A percentile compares a stretch with the other conserved stretches of the same genome.
Evolutionary conservation across 1,284 basidiomycete species (phyloP).

Genomic region (Microbotryum silenes-acaulis): DNA sequence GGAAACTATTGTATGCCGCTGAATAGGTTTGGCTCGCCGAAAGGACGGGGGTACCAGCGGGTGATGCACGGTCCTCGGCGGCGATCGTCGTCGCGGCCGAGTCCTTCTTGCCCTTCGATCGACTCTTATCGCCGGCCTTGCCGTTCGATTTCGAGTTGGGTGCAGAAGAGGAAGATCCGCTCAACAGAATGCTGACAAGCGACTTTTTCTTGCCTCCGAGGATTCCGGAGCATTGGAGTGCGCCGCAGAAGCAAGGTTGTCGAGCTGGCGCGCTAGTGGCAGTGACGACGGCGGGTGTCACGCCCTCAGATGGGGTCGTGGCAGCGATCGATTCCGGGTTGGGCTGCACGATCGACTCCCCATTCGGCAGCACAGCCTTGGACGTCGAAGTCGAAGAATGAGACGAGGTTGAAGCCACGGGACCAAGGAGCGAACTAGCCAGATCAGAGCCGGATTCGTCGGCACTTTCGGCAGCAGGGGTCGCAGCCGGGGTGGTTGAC

Average conservation of each 20-base stretch:
- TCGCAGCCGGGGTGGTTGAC: neutral
- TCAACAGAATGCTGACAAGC: too few species aligned
- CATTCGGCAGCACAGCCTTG: neutral
- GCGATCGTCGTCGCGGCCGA: too few species aligned
- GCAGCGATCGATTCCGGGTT: neutral
- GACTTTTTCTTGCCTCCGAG: slow-evolving; percentile 33
- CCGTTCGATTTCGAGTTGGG: too few species aligned
- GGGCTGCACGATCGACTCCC: neutral
- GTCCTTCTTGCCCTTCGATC: too few species aligned
- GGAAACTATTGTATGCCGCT: too few species aligned
- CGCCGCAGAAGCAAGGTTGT: slow-evolving; percentile 42
- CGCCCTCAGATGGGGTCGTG: neutral
- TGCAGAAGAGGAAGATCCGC: too few species aligned
- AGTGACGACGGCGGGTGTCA: slow-evolving; percentile 2
- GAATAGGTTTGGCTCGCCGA: too few species aligned
- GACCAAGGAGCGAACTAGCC: neutral
- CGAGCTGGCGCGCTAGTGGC: slow-evolving; percentile 34
- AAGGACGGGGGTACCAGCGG: too few species aligned
- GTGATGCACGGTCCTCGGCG: too few species aligned
- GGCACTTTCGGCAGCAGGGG: neutral
- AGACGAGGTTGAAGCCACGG: neutral
- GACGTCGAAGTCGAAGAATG: neutral
- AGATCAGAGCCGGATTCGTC: slow-evolving; percentile 17
- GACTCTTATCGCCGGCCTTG: too few species aligned
- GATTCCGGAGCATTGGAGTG: slow-evolving; percentile 41